phyloP scores from a whole-genome alignment of 345 rosid genomes.

The Brassica rapa region DNA sequence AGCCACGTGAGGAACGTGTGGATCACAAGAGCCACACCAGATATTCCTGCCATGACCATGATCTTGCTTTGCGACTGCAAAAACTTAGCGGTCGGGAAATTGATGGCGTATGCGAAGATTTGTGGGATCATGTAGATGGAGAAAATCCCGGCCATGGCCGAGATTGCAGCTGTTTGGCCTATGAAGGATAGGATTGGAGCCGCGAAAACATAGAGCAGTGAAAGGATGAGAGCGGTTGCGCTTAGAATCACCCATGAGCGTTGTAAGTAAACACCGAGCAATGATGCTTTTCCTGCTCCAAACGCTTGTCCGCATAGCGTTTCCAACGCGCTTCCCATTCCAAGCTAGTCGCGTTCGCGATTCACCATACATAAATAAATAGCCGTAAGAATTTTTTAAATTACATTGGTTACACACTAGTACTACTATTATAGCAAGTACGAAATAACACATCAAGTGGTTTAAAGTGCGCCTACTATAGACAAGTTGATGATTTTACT shows the following conservation, averaged over 20 bases:
- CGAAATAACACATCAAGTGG: background rate
- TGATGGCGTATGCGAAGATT: constrained; percentile 67
- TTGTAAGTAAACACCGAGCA: constrained; percentile 89
- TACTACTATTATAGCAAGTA: background rate
- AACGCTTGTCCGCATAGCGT: constrained; percentile 92
- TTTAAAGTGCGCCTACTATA: background rate
- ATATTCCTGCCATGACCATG: constrained; percentile 71
- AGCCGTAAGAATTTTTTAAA: background rate
- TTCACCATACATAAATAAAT: background rate
- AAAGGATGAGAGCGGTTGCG: constrained; percentile 53
- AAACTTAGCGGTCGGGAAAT: constrained; percentile 79
- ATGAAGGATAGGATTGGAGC: constrained; percentile 51
- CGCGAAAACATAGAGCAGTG: constrained; percentile 64
- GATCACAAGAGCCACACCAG: constrained; percentile 57
- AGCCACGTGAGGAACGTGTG: constrained; percentile 72
- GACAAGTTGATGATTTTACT: background rate
- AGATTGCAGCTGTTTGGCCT: constrained; percentile 71
- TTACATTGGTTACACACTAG: background rate
- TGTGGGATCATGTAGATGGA: constrained; percentile 90
- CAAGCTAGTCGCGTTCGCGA: constrained; percentile 51
- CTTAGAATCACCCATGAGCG: constrained; percentile 86
- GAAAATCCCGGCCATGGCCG: constrained; percentile 64
- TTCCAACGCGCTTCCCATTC: constrained; percentile 98
- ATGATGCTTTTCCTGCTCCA: constrained; percentile 77
- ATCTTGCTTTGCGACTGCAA: constrained; percentile 92